These are phyloP conservation scores for Xylaria sp. DNA, from an alignment of 2,329 filamentous ascomycete species.

Conservation along the genomic window DNA sequence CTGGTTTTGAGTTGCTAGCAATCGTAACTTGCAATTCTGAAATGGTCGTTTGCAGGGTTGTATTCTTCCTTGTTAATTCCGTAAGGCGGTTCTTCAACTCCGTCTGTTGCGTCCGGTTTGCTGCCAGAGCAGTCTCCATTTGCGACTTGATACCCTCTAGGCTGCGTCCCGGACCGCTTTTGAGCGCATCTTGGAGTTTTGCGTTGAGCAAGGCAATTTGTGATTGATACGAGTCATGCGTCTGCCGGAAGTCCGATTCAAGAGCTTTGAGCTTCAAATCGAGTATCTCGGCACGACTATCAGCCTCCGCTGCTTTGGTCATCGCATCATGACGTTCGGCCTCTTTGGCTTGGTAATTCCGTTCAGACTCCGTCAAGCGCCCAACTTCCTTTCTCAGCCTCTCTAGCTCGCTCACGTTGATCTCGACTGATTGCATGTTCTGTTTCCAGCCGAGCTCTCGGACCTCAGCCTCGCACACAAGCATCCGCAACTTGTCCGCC, in stretches of 20 bases:
- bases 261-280: constrained; percentile 58
- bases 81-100: constrained; percentile 57
- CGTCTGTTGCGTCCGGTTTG: constrained; percentile 56
- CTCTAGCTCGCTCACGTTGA: constrained; percentile 62
- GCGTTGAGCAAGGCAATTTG: constrained; percentile 53
- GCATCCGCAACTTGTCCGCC: constrained; percentile 63
- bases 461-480: constrained; percentile 71
- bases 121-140: constrained; percentile 50
- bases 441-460: constrained; percentile 67
- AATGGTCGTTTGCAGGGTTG: constrained; percentile 52
- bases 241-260: constrained; percentile 50
- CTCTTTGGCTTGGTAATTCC: constrained; percentile 66
- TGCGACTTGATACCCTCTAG: constrained; percentile 40
- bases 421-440: constrained; percentile 64
- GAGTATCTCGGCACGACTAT: constrained; percentile 61
- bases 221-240: constrained; percentile 47
- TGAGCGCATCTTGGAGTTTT: constrained; percentile 46
- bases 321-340: constrained; percentile 59
- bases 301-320: constrained; percentile 60
- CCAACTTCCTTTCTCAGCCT: constrained; percentile 61
- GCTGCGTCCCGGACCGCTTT: constrained; percentile 33
- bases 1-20: constrained; percentile 26
- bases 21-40: constrained; percentile 49
- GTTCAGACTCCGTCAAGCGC: constrained; percentile 62
- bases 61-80: constrained; percentile 55